Conservation (phyloP, 2,329 filamentous ascomycete genomes). For the Kalaharituber pfeilii region DNA sequence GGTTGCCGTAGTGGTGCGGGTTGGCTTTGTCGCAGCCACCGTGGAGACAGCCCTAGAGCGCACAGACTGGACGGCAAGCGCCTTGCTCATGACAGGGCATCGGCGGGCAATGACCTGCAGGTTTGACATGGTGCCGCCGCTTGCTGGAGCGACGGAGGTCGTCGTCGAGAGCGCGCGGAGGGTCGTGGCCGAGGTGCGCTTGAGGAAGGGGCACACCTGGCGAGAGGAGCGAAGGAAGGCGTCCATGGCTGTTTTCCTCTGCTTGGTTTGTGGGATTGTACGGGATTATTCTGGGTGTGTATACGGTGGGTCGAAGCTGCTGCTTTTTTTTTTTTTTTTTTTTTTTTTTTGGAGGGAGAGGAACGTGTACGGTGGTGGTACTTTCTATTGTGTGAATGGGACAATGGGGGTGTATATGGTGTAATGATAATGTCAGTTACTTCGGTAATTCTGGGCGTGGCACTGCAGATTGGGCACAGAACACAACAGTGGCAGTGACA, state of each 20-base stretch:
- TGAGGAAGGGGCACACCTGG: constrained; percentile 92
- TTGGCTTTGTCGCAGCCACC: constrained; percentile 7
- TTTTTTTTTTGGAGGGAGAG: too few species aligned
- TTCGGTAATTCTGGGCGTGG: too few species aligned
- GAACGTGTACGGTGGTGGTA: too few species aligned
- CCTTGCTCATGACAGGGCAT: constrained; percentile 98
- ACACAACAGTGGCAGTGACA: too few species aligned
- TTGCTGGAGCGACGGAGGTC: constrained; percentile 40
- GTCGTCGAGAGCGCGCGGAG: constrained; percentile 75
- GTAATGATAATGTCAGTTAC: too few species aligned
- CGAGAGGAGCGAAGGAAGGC: constrained; percentile 85
- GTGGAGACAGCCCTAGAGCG: constrained; percentile 15
- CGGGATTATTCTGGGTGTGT: too few species aligned
- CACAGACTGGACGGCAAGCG: constrained; percentile 67
- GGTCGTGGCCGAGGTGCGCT: constrained; percentile 79
- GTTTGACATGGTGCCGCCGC: constrained; percentile 90
- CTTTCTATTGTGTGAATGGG: too few species aligned
- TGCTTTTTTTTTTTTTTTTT: too few species aligned
- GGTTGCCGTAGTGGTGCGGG: constrained; percentile 26
- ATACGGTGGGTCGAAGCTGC: too few species aligned
- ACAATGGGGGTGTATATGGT: too few species aligned
- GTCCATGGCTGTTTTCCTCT: constrained; percentile 50
- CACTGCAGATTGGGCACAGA: too few species aligned
- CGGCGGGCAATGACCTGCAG: constrained; percentile 83
- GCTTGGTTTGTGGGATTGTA: background rate